These are phyloP conservation scores for Triticum aestivum DNA, from an alignment of 176 grass and related monocot species.

Conservation along the genomic window DNA sequence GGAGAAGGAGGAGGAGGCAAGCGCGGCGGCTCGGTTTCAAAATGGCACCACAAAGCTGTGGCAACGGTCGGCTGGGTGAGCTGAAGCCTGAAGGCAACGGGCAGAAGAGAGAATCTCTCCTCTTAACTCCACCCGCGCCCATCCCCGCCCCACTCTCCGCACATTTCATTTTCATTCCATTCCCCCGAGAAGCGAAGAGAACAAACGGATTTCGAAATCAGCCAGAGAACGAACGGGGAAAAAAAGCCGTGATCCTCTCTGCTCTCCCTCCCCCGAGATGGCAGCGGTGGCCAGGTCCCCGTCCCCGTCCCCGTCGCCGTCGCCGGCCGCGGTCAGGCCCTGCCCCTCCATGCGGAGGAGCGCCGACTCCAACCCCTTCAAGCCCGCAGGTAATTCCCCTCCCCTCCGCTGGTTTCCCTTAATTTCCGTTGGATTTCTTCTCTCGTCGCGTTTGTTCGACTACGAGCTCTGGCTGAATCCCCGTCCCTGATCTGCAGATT, in stretches of 20 bases:
- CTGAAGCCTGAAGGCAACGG: too few species aligned
- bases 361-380: conserved; percentile 52
- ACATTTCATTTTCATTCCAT: background rate
- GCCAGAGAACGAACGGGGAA: background rate
- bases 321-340: conserved; percentile 25
- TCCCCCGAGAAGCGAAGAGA: background rate
- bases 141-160: background rate
- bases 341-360: conserved; percentile 36
- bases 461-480: background rate
- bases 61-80: too few species aligned
- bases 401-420: too few species aligned
- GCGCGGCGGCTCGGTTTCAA: too few species aligned
- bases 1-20: too few species aligned
- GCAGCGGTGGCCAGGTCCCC: conserved; percentile 45
- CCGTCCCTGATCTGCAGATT: conserved; percentile 31
- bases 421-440: background rate
- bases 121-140: background rate
- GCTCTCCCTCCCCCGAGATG: background rate
- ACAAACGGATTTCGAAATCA: background rate
- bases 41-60: too few species aligned
- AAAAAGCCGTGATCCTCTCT: too few species aligned
- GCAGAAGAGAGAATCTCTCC: too few species aligned
- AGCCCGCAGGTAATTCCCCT: background rate
- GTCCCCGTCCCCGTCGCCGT: conserved; percentile 31
- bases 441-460: background rate